Evolutionary conservation across 345 rosid genomes (phyloP).

Genomic region (Xanthoceras sorbifolium): DNA sequence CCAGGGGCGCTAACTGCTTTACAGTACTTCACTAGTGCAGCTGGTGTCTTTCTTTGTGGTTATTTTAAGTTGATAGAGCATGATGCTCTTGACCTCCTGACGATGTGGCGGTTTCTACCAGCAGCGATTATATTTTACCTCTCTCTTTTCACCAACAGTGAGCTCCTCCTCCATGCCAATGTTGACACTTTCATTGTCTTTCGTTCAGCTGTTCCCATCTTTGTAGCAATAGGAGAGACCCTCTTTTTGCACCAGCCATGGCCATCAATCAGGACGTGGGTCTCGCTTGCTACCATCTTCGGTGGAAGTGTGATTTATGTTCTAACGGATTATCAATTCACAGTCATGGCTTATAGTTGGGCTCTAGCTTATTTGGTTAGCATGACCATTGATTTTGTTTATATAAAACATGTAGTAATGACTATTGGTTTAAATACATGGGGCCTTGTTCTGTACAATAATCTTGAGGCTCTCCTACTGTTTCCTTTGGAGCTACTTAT

Average conservation of each 20-base stretch:
- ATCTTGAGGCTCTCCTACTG: constrained; percentile 88
- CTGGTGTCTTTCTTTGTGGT: constrained; percentile 74
- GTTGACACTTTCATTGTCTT: constrained; percentile 96
- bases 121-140: constrained; percentile 92
- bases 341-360: constrained; percentile 82
- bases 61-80: constrained; percentile 65
- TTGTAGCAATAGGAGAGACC: constrained; percentile 91
- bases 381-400: constrained; percentile 97
- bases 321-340: constrained; percentile 86
- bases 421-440: constrained; percentile 91
- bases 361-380: constrained; percentile 85
- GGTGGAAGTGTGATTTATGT: constrained; percentile 89
- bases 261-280: constrained; percentile 86
- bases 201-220: constrained; percentile 89
- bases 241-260: constrained; percentile 84
- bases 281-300: constrained; percentile 74
- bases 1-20: constrained; percentile 95
- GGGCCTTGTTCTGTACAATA: constrained; percentile 96
- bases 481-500: constrained; percentile 90
- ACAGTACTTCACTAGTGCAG: constrained; percentile 86
- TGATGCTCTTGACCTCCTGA: constrained; percentile 60
- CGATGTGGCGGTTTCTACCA: constrained; percentile 95
- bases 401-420: constrained; percentile 98
- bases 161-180: constrained; percentile 95
- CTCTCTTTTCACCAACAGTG: constrained; percentile 93